Conservation (phyloP, 108 stramenopile genomes). For the Cyclotella atomus region DNA sequence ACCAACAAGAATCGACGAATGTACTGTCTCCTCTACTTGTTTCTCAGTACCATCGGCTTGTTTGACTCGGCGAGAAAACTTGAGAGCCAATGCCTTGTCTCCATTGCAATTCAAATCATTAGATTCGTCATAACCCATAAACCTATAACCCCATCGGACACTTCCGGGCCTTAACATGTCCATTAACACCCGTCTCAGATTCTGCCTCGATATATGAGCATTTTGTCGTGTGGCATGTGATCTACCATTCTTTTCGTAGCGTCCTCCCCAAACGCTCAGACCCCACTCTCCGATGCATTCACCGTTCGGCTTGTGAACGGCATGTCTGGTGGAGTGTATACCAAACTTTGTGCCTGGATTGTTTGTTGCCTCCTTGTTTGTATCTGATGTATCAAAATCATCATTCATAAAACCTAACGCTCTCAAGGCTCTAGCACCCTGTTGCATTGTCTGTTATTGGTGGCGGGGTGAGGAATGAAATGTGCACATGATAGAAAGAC, state of each 20-base stretch:
- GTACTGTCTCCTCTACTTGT: constrained; percentile 18
- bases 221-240: constrained; percentile 75
- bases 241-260: constrained; percentile 44
- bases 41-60: constrained; percentile 15
- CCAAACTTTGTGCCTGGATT: constrained; percentile 29
- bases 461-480: no score
- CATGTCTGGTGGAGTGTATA: constrained; percentile 76
- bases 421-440: constrained; percentile 75
- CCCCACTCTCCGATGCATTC: constrained; percentile 87
- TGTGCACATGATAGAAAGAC: no score
- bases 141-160: constrained; percentile 63
- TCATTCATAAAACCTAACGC: constrained; percentile 58
- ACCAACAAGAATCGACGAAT: constrained; percentile 83
- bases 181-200: constrained; percentile 62
- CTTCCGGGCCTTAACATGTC: constrained; percentile 51
- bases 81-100: constrained; percentile 30
- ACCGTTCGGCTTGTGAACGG: constrained; percentile 81
- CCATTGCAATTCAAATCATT: not conserved
- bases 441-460: constrained; percentile 95
- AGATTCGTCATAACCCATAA: constrained; percentile 30
- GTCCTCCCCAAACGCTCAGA: constrained; percentile 71
- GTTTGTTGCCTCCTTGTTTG: no score
- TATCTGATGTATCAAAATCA: no score
- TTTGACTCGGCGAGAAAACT: constrained; percentile 39
- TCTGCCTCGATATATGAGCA: constrained; percentile 81